Base-by-base conservation (phyloP, 768 basidiomycete genomes). In the button mushroom (Agaricus bisporus) region DNA sequence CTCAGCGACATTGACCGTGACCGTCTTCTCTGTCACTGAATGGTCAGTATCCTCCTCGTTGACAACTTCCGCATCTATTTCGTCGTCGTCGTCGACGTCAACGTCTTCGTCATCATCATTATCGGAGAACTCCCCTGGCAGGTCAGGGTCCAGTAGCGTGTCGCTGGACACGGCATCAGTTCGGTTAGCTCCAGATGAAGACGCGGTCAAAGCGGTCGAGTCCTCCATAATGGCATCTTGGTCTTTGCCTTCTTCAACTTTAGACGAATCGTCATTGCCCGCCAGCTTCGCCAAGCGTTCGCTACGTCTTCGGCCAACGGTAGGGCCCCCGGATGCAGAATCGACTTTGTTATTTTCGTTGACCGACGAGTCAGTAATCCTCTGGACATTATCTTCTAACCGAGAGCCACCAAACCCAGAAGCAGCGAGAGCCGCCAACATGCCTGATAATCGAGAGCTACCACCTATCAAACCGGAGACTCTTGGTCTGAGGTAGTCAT, bases 401-500 rank as follows among this genome's bases (percentile, higher is more conserved):
- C 78, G 62, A 38, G 75, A 70, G 1, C 81, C 75, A 2, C 80
- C 76, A n/a, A 86, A 77, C 1, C 88, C 87, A 28, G 86, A 83
- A 5, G 86, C 84, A 7, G 89, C 84, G 53, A 95, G 75, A 14
- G 93, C 88, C n/a, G 94, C 91, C 44, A 97, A 80, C 86, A 95
- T 93, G 45, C 86, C 86, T 9, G 89, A 87, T 25, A 95, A 70
- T 12, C 93, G 80, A 15, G 82, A 83, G 26, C 77, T 75, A 53
- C 78, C 73, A 8, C 78, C 76, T 48, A 86, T 66, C 20, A 88
- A 65, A 0, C 91, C 90, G 5, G 91, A 75, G 29, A 97, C 86
- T 3, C 92, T 81, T 22, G 95, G 95, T 1, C 93, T 86, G 11
- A 98, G 80, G 66, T 98, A 99, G 66, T 97, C 95, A 63, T 97